phyloP scores from a whole-genome alignment of 169 alveolate species.

The Besnoitia besnoiti region DNA sequence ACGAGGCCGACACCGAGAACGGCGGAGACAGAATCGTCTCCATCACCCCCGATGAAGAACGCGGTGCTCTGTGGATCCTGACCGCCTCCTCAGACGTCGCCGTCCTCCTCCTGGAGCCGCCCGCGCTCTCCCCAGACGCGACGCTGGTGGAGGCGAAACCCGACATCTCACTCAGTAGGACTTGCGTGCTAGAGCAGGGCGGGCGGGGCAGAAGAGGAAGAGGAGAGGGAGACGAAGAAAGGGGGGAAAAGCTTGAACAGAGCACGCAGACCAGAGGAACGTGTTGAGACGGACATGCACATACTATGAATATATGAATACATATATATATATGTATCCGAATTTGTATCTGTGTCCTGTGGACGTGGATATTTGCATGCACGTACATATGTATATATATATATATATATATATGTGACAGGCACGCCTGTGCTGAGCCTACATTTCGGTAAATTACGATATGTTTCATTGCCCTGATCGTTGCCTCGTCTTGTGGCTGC shows the following conservation, averaged over 20 bases:
- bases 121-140: constrained; percentile 7
- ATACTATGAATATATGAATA: too few species aligned
- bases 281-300: too few species aligned
- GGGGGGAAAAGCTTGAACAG: background rate
- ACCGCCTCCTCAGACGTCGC: constrained; percentile 12
- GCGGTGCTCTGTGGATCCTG: background rate
- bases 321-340: background rate
- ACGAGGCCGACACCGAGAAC: background rate
- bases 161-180: background rate
- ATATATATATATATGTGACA: too few species aligned
- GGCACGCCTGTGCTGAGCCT: too few species aligned
- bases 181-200: background rate
- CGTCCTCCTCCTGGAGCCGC: constrained; percentile 18
- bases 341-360: background rate
- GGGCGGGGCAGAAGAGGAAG: background rate
- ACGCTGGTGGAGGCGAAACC: background rate
- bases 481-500: background rate
- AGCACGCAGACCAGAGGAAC: too few species aligned
- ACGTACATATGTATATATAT: background rate
- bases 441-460: too few species aligned
- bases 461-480: background rate
- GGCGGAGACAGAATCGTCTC: background rate
- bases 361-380: background rate
- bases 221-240: background rate
- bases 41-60: background rate